Conservation (phyloP, 371 early-diverging fungal genomes). For the Mucor plumbeus region DNA sequence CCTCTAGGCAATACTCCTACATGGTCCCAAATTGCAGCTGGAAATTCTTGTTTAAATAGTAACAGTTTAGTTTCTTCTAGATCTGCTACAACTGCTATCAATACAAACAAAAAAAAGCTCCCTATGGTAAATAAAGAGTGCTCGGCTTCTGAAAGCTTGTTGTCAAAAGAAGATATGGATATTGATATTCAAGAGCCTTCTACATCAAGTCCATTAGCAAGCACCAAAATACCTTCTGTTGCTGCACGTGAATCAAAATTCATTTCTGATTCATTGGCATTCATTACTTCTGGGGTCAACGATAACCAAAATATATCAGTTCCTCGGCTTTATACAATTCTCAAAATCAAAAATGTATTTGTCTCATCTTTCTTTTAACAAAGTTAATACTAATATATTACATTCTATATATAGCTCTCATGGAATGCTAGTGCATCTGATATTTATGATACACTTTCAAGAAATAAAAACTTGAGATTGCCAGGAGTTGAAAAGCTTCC, state of each 20-base stretch:
- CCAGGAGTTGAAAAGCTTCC: conserved; percentile 8
- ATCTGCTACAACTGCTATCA: background rate
- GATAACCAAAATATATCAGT: background rate
- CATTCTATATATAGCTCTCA: background rate
- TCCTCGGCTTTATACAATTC: conserved; percentile 1
- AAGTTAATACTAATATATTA: conserved; percentile 14
- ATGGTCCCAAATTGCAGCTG: background rate
- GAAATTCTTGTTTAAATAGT: background rate
- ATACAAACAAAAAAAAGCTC: background rate
- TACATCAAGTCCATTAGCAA: background rate
- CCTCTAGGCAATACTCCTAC: background rate
- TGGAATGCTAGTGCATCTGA: conserved; percentile 7
- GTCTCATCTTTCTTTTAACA: too few species aligned
- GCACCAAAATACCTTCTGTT: background rate
- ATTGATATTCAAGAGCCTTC: background rate
- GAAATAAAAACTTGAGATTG: background rate
- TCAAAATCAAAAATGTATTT: conserved; percentile 8
- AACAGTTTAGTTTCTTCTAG: background rate
- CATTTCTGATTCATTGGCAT: background rate
- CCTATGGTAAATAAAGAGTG: background rate
- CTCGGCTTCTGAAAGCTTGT: background rate
- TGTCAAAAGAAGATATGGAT: background rate
- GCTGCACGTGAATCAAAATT: background rate
- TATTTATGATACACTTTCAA: background rate
- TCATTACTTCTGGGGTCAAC: background rate